A percentile compares a stretch with the other conserved stretches of the same genome.
Conservation (phyloP, 2,329 filamentous ascomycete genomes). For the Aspergillus ochraceoroseus region DNA sequence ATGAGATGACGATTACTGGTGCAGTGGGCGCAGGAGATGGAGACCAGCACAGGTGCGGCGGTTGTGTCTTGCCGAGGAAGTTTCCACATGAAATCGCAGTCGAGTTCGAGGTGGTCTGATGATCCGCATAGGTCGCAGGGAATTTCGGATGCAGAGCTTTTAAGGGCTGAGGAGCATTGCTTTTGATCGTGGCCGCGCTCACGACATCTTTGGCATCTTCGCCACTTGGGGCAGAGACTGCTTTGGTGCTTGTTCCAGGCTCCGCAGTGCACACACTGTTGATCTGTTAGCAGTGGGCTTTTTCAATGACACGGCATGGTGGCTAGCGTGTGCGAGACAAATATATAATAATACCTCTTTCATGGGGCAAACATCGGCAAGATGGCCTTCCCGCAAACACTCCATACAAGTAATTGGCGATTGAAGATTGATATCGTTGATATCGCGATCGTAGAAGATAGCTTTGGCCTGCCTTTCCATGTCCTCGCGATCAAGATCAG, state of each 20-base stretch:
- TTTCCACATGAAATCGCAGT: constrained; percentile 59
- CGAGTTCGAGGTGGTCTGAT: constrained; percentile 53
- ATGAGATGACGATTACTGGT: constrained; percentile 42
- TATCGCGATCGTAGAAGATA: constrained; percentile 38
- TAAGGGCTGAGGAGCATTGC: constrained; percentile 56
- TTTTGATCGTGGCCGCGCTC: constrained; percentile 55
- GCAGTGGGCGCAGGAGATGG: constrained; percentile 44
- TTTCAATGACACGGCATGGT: no score
- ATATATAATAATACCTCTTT: no score
- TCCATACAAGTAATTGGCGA: constrained; percentile 42
- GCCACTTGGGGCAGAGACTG: constrained; percentile 39
- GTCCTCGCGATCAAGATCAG: constrained; percentile 38
- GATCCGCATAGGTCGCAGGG: constrained; percentile 59
- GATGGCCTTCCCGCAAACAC: constrained; percentile 43
- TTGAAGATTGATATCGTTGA: constrained; percentile 39
- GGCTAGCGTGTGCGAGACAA: no score
- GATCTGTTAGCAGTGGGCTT: not conserved
- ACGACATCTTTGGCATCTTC: constrained; percentile 53
- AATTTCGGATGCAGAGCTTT: constrained; percentile 49
- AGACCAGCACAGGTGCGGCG: constrained; percentile 35
- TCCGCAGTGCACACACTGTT: constrained; percentile 43
- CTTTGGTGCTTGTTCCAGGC: constrained; percentile 40
- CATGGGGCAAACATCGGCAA: constrained; percentile 41
- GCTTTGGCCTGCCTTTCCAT: constrained; percentile 40
- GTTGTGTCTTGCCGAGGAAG: constrained; percentile 27